Base-by-base conservation (phyloP, 345 rosid genomes). In the Firmiana major region DNA sequence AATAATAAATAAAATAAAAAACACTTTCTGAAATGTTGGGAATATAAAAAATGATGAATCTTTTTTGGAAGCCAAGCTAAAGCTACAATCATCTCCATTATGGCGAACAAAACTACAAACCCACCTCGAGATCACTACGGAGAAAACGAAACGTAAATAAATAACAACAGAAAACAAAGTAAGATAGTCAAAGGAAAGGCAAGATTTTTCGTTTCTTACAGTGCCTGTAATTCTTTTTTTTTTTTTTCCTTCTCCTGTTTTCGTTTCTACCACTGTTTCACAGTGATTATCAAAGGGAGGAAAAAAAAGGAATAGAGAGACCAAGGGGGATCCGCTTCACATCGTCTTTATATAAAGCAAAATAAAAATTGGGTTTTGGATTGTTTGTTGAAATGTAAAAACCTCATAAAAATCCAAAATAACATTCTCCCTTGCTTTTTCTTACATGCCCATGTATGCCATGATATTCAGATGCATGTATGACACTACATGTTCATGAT, bases 91-190 rank as follows among this genome's bases (percentile, higher is more conserved):
- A 53, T 66, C 80, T 49, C 79, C 81, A 71, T 55, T 75, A 78
- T 77, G 75, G 31, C 8, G 46, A 43, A 49, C 72, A 78, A 80
- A 77, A 80, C 45, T 53, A 72, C 48, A 72, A 72, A 57, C 65
- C 45, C 13, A 78, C 77, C 78, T 75, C 40, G 77, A 83, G 80
- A 78, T 78, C 82, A 76, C 65, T 62, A 64, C 78, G 82, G 82
- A 84, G 82, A 78, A 81, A 63, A 78, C 82, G 75, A 81, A 84
- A 83, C 36, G 26, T 42, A 55, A 71, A 58, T 7, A 31, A 55
- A 69, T 40, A 57, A 64, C 34, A 9, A 38, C 15, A 15, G 10
- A 57, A 67, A 68, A 45, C 54, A 71, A 64, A 76, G 64, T 49
- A 63, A 34, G 16, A 15, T 55, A 31, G 11, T 71, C 16, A 57